A percentile compares a stretch with the other conserved stretches of the same genome.
Conservation (phyloP, 164 flowering plant genomes). For the Chimonanthus salicifolius region DNA sequence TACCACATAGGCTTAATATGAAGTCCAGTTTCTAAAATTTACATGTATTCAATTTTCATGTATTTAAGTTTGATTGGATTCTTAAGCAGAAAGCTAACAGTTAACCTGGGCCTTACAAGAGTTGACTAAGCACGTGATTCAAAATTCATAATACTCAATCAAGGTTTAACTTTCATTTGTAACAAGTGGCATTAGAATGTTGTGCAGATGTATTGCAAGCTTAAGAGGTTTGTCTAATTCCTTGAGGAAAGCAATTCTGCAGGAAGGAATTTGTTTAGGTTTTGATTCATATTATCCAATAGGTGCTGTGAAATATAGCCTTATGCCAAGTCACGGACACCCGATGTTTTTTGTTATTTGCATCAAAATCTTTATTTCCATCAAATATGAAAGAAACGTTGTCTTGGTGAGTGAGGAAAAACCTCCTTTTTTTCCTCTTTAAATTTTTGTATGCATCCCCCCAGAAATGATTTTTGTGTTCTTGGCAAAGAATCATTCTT, state of each 20-base stretch:
- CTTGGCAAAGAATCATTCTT: too few relatives aligned
- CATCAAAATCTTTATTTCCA: too few relatives aligned
- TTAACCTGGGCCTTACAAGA: neutral
- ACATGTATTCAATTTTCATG: neutral
- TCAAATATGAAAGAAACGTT: too few relatives aligned
- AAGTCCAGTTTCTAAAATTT: neutral
- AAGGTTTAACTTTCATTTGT: neutral
- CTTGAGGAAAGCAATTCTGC: neutral
- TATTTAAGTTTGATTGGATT: neutral
- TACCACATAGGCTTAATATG: neutral
- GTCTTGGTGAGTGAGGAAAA: too few relatives aligned
- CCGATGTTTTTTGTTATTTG: too few relatives aligned
- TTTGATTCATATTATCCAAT: too few relatives aligned
- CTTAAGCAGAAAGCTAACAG: neutral
- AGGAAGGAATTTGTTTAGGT: too few relatives aligned
- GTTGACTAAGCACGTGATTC: neutral
- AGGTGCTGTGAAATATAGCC: too few relatives aligned
- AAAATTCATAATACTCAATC: neutral
- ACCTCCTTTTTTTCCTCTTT: too few relatives aligned
- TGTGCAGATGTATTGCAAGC: neutral
- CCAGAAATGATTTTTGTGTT: too few relatives aligned
- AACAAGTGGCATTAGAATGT: neutral
- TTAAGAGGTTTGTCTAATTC: neutral
- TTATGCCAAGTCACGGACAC: too few relatives aligned
- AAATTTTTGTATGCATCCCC: too few relatives aligned